Evolutionary conservation across 2,329 filamentous ascomycete species (phyloP), one percentile per base, ranked within the genome.

Genomic region (Xylaria sp.): DNA sequence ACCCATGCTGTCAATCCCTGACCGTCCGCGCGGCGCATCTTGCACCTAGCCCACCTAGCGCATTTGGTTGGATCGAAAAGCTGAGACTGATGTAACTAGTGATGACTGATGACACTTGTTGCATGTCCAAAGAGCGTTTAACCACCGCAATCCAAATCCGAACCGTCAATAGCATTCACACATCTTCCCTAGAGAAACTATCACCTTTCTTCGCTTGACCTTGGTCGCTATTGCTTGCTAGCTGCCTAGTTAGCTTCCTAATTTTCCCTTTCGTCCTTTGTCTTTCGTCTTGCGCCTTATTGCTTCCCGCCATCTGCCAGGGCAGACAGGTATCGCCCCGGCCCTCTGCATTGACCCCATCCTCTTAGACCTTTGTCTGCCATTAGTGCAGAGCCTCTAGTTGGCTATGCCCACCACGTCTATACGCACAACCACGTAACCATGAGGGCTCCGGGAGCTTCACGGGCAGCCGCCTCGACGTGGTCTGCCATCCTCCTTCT

Each of bases 381-480:
- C 13, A 13, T 26, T 19, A 21, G 16, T 50, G 26, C 34, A 29
- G 38, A 53, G 5, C 24, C 40, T 29, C 42, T 47, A 45, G 42
- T 54, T 70, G 81, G 69, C 66, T 67, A 71, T 80, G 70, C 80
- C 79, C 77, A 74, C 69, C 66, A 61, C 61, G 63, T 54, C 41
- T 21, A 48, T 56, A 29, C 64, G 66, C 55, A 58, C 52, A 62
- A 59, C 54, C 61, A 66, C 71, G 69, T 73, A 74, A 81, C 74
- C 72, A 85, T 85, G 82, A 84, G 78, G 78, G 74, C 75, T 67
- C 71, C 74, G 72, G 74, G 72, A 68, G 70, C 69, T 69, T 63
- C 71, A 69, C 76, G 73, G 73, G 74, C 75, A 63, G 72, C 73
- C 65, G 75, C 76, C 69, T 74, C 73, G 67, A 73, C 73, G 71